Percentiles rank a stretch among this genome's conserved stretches.
Evolutionary conservation across 805 yeast genomes (phyloP).

Genomic region (Candida pini): DNA sequence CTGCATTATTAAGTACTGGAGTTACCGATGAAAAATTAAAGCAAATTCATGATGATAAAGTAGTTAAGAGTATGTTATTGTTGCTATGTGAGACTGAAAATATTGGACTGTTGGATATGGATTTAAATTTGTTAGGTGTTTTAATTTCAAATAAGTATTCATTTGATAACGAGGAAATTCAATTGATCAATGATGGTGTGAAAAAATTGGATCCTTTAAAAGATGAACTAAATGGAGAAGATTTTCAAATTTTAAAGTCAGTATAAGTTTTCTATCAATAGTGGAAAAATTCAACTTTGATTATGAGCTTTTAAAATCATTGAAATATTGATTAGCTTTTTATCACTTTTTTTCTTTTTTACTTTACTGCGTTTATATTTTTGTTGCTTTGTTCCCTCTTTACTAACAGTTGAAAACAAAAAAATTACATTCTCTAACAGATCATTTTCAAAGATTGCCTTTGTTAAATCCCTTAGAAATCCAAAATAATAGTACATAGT

Average conservation of each 20-base stretch:
- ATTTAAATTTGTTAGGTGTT: constrained; percentile 43
- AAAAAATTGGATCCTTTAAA: constrained; percentile 35
- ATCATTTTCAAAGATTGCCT: constrained; percentile 32
- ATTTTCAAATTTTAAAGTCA: constrained; percentile 43
- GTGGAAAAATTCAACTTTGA: too few species aligned
- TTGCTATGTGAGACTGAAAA: constrained; percentile 26
- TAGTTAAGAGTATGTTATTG: constrained; percentile 30
- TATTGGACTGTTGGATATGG: constrained; percentile 51
- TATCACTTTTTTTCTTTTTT: too few species aligned
- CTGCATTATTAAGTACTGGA: constrained; percentile 53
- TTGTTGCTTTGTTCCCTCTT: neutral
- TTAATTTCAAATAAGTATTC: constrained; percentile 39
- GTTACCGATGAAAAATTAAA: constrained; percentile 33
- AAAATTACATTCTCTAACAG: constrained; percentile 15
- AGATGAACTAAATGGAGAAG: constrained; percentile 51
- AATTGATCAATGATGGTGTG: constrained; percentile 32
- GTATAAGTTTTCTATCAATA: constrained; percentile 22
- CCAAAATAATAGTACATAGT: constrained; percentile 2
- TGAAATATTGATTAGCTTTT: too few species aligned
- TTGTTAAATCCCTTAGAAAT: constrained; percentile 22
- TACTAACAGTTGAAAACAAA: neutral
- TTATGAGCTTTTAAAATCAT: too few species aligned
- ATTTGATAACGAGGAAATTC: constrained; percentile 40
- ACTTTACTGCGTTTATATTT: neutral
- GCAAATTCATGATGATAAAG: constrained; percentile 32